Evolutionary conservation across 108 stramenopile species (phyloP).

Genomic region (Skeletonema costatum): DNA sequence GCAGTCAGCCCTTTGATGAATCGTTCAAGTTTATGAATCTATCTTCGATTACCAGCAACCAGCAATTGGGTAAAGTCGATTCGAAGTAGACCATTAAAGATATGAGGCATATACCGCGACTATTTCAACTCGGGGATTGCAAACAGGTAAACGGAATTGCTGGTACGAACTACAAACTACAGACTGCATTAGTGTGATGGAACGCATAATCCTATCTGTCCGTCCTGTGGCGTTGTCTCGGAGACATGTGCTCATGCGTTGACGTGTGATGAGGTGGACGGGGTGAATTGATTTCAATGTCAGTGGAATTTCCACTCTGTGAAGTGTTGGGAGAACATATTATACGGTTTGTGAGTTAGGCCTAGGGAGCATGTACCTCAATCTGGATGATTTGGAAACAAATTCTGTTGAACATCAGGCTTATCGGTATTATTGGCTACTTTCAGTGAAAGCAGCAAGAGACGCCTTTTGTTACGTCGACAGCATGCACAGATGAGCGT

Average conservation of each 20-base stretch:
- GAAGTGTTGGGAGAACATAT: too few species aligned
- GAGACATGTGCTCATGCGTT: conserved; percentile 11
- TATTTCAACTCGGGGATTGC: conserved; percentile 6
- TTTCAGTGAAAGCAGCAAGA: background rate
- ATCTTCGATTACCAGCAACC: too few species aligned
- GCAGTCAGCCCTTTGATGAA: too few species aligned
- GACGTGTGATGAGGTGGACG: background rate
- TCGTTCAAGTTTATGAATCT: too few species aligned
- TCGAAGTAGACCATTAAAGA: too few species aligned
- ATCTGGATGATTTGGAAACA: background rate
- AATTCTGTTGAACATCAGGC: background rate
- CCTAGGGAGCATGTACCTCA: background rate
- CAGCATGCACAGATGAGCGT: too few species aligned
- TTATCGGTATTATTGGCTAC: background rate
- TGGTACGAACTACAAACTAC: too few species aligned
- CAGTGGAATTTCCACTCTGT: background rate
- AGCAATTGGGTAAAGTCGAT: too few species aligned
- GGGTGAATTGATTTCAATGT: background rate
- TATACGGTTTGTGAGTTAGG: background rate
- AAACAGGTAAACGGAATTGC: conserved; percentile 21
- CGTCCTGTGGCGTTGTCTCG: background rate
- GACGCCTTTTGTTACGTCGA: background rate
- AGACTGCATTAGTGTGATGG: background rate
- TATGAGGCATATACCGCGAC: background rate
- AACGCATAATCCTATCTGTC: background rate